Conservation (phyloP, 2,329 filamentous ascomycete species). For the Annulohypoxylon truncatum region DNA sequence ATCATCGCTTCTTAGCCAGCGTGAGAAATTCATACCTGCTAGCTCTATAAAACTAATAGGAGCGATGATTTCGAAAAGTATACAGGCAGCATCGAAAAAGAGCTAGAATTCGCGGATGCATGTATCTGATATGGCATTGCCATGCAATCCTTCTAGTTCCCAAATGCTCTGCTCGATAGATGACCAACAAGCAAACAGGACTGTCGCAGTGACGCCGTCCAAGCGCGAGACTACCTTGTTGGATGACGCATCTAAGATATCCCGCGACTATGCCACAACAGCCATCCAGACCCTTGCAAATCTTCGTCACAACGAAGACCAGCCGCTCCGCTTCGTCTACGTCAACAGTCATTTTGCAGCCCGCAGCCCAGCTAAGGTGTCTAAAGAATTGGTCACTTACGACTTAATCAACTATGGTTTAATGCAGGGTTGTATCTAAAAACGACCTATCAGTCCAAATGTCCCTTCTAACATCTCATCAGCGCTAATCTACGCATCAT, state of each 20-base stretch:
- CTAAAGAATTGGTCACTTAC: neutral
- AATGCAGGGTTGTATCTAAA: too few relatives aligned
- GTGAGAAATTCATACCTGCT: conserved; percentile 18
- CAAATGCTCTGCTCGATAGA: conserved; percentile 1
- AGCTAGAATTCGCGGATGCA: conserved; percentile 49
- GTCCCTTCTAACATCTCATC: neutral
- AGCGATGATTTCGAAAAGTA: conserved; percentile 51
- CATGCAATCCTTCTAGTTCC: conserved; percentile 30
- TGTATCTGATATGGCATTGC: conserved; percentile 48
- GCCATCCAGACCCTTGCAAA: conserved; percentile 49
- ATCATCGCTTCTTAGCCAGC: conserved; percentile 48
- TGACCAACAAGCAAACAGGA: conserved; percentile 38
- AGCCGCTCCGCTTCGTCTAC: neutral
- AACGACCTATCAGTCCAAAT: too few relatives aligned
- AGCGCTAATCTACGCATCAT: neutral
- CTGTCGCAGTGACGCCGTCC: conserved; percentile 48
- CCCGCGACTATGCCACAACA: conserved; percentile 49
- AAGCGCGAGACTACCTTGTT: conserved; percentile 43
- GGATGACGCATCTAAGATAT: conserved; percentile 50
- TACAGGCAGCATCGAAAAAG: conserved; percentile 46
- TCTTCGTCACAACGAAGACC: neutral
- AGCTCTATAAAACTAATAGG: neutral
- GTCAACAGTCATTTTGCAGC: neutral
- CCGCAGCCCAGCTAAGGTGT: neutral
- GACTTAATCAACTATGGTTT: too few relatives aligned